A percentile compares a stretch with the other conserved stretches of the same genome.
These are phyloP conservation scores for Viola odorata DNA, from an alignment of 345 rosid genomes.

Conservation along the genomic window DNA sequence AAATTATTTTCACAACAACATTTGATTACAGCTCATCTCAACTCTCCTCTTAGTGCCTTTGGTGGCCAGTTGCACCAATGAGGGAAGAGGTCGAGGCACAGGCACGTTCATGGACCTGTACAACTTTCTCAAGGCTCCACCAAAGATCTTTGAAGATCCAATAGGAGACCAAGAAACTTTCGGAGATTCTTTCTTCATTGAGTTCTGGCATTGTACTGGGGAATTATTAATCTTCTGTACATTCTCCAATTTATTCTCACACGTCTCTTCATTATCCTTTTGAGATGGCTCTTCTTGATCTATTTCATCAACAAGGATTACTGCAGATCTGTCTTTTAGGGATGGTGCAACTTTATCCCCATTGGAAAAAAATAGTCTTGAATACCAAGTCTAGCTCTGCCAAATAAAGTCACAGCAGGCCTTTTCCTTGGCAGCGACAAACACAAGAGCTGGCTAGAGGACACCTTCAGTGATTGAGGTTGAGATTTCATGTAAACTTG, in stretches of 20 bases:
- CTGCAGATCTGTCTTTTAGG: slow-evolving; percentile 2
- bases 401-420: slow-evolving; percentile 57
- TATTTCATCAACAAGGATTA: slow-evolving; percentile 12
- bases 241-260: slow-evolving; percentile 8
- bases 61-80: slow-evolving; percentile 51
- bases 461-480: slow-evolving; percentile 20
- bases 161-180: slow-evolving; percentile 14
- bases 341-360: background rate
- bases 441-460: slow-evolving; percentile 19
- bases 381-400: slow-evolving; percentile 56
- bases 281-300: slow-evolving; percentile 14
- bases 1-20: background rate
- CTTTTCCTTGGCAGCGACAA: slow-evolving; percentile 42
- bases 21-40: background rate
- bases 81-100: slow-evolving; percentile 80
- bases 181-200: slow-evolving; percentile 10
- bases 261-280: slow-evolving; percentile 4
- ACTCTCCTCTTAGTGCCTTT: slow-evolving; percentile 42
- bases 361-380: slow-evolving; percentile 22
- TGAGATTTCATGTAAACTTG: slow-evolving; percentile 23
- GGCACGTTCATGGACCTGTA: slow-evolving; percentile 71
- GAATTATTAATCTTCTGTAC: background rate
- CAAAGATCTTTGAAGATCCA: slow-evolving; percentile 40
- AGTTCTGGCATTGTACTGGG: slow-evolving; percentile 7
- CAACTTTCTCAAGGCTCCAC: slow-evolving; percentile 44